Evolutionary conservation across 2,329 filamentous ascomycete genomes (phyloP), one percentile per base, ranked within the genome.

Genomic region (Ceratocystis diversiconidia): DNA sequence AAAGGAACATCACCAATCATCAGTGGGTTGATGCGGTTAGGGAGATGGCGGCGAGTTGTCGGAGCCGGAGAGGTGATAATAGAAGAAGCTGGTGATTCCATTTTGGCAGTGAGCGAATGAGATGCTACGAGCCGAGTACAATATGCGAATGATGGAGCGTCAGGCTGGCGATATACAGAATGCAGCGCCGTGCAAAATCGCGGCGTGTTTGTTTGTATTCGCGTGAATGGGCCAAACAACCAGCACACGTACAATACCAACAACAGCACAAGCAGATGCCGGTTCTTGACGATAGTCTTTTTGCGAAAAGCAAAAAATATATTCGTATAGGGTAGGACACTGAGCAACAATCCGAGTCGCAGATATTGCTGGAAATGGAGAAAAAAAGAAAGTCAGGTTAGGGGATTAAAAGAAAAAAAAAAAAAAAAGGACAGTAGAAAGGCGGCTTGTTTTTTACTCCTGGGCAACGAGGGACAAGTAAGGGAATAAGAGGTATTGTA

Each of bases 11-110:
- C 80, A 64, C 83, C 80, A 43, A 80, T 79, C 73, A 88, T 79
- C 67, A 87, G 77, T 69, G 82, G 83, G 73, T 88, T 88, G 71
- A 79, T 77, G 74, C 77, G 77, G 70, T 77, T 76, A 19, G 85
- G 85, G 64, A 88, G 78, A 60, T 73, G 74, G 72, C 81, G 69
- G 61, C 69, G 67, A 30, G 64, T 70, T 15, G 70, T 68, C 59
- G 69, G 68, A 48, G 71, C 71, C 72, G 66, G 73, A 63, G 59
- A 68, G 63, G 43, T 66, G 55, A 67, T 41, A n/a, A 25, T 60
- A 32, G 62, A 67, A 19, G 65, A 61, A 36, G 46, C 48, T 8
- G 65, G 65, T 10, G 62, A 62, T 44, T 67, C 65, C 65, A 67
- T 67, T 64, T 41, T 67, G 25, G 43, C 22, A 25, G 22, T 15